phyloP scores from a whole-genome alignment of 805 yeast genomes.

The Cyberlindnera nakhonratchasimensis region DNA sequence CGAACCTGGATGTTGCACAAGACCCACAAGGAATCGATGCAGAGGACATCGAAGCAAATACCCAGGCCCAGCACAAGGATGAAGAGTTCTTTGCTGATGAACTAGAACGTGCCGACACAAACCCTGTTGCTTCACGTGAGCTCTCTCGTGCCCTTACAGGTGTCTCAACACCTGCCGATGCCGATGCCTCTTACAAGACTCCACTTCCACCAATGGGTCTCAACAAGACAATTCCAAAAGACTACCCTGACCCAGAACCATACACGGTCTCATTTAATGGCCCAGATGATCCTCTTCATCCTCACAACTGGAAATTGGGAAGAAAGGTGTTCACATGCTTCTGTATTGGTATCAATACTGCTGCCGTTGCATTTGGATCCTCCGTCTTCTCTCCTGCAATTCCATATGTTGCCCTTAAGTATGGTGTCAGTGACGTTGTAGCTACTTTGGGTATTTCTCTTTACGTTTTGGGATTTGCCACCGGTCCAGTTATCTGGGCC shows the following conservation, averaged over 20 bases:
- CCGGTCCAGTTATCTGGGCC: conserved; percentile 90
- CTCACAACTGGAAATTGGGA: conserved; percentile 66
- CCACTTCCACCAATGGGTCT: conserved; percentile 64
- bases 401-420: conserved; percentile 44
- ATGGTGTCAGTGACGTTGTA: conserved; percentile 61
- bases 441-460: conserved; percentile 73
- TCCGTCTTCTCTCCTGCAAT: conserved; percentile 74
- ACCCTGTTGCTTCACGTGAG: conserved; percentile 27
- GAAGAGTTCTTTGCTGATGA: conserved; percentile 8
- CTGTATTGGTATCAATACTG: conserved; percentile 47
- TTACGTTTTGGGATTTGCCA: conserved; percentile 89
- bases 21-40: conserved; percentile 1
- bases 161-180: conserved; percentile 27
- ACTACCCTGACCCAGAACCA: conserved; percentile 59
- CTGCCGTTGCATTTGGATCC: conserved; percentile 68
- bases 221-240: conserved; percentile 39
- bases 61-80: not conserved
- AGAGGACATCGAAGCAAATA: conserved; percentile 10
- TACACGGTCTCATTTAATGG: conserved; percentile 77
- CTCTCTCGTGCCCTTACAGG: conserved; percentile 43
- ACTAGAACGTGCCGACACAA: conserved; percentile 11
- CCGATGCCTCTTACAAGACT: conserved; percentile 31
- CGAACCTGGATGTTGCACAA: not conserved
- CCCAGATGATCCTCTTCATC: conserved; percentile 73
- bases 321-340: conserved; percentile 45